Percentiles rank a stretch among this genome's conserved stretches.
These are phyloP conservation scores for Penicillium fimorum DNA, from an alignment of 495 filamentous ascomycete genomes.

Conservation along the genomic window DNA sequence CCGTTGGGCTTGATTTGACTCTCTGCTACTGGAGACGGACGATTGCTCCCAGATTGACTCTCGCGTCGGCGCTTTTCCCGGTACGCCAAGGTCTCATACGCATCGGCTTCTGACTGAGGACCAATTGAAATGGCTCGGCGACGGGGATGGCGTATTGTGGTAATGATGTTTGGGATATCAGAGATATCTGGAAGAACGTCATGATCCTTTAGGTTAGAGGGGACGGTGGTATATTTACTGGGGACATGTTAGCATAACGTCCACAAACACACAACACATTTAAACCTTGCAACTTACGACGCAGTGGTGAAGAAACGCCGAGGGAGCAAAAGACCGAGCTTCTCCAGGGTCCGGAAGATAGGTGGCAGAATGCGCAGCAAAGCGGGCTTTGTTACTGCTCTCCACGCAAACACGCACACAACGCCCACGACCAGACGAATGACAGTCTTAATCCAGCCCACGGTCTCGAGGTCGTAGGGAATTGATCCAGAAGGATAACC, in stretches of 20 bases:
- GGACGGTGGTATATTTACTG: slow-evolving; percentile 83
- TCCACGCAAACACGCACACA: slow-evolving; percentile 80
- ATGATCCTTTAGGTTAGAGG: slow-evolving; percentile 71
- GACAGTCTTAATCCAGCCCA: slow-evolving; percentile 60
- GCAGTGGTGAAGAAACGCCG: slow-evolving; percentile 87
- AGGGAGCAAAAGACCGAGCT: slow-evolving; percentile 71
- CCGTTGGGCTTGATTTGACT: slow-evolving; percentile 20
- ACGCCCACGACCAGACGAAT: slow-evolving; percentile 76
- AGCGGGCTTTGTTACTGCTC: slow-evolving; percentile 80
- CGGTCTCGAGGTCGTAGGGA: slow-evolving; percentile 59
- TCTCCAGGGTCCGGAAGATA: slow-evolving; percentile 81
- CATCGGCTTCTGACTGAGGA: slow-evolving; percentile 92
- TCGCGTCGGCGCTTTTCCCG: slow-evolving; percentile 77
- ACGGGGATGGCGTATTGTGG: slow-evolving; percentile 74
- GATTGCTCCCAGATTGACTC: slow-evolving; percentile 51
- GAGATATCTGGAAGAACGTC: slow-evolving; percentile 83
- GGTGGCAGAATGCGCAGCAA: slow-evolving; percentile 77
- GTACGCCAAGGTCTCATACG: slow-evolving; percentile 94
- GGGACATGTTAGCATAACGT: not conserved
- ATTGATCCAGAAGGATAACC: slow-evolving; percentile 59
- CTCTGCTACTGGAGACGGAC: slow-evolving; percentile 28
- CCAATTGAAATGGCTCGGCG: slow-evolving; percentile 85
- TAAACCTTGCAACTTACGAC: slow-evolving; percentile 58
- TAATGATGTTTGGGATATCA: slow-evolving; percentile 76
- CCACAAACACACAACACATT: not conserved